Evolutionary conservation across 345 rosid species (phyloP).

Genomic region (Carallia brachiata): DNA sequence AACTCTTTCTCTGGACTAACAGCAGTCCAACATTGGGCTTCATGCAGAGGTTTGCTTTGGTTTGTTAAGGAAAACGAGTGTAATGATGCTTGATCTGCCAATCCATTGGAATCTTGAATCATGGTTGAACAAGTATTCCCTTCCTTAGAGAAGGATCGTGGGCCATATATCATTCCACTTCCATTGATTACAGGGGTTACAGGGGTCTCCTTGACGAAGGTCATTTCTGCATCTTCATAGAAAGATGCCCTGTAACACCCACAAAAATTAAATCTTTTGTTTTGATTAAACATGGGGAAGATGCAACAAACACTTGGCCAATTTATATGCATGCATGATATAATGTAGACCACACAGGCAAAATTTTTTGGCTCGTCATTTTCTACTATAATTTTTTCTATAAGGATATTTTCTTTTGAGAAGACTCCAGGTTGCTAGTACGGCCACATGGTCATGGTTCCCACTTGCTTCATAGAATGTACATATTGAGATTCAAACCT

Average conservation of each 20-base stretch:
- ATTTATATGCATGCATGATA: too few species aligned
- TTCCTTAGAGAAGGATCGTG: slow-evolving; percentile 47
- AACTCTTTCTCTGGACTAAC: slow-evolving; percentile 50
- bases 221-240: slow-evolving; percentile 52
- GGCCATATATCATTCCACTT: slow-evolving; percentile 36
- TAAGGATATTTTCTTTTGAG: too few species aligned
- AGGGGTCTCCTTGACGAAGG: slow-evolving; percentile 57
- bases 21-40: slow-evolving; percentile 26
- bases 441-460: too few species aligned
- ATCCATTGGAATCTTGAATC: slow-evolving; percentile 46
- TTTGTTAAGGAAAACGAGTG: slow-evolving; percentile 36
- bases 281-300: background rate
- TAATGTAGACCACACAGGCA: too few species aligned
- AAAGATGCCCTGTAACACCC: slow-evolving; percentile 47
- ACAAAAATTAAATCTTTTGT: slow-evolving; percentile 15
- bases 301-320: too few species aligned
- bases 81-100: slow-evolving; percentile 43
- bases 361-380: too few species aligned
- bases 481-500: too few species aligned
- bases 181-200: slow-evolving; percentile 35
- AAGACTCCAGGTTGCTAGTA: too few species aligned
- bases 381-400: too few species aligned
- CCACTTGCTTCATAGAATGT: too few species aligned
- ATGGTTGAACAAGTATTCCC: slow-evolving; percentile 47
- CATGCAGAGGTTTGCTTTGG: slow-evolving; percentile 30